Conservation (phyloP, 257 asterid genomes). For the Knoxia roxburghii region DNA sequence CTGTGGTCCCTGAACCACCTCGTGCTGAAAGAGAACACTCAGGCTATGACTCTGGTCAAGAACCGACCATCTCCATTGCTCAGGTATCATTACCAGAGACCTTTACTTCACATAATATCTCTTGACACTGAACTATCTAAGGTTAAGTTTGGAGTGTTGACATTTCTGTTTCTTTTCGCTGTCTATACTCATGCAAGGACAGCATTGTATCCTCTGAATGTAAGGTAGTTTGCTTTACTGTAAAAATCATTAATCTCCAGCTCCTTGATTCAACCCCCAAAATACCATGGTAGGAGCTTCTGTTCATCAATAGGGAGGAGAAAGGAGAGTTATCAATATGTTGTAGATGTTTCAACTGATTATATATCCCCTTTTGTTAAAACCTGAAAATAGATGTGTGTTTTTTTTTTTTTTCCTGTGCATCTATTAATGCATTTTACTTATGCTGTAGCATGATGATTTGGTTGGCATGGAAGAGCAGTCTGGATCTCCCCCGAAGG, state of each 20-base stretch:
- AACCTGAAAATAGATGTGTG: neutral
- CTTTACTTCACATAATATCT: neutral
- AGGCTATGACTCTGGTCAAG: constrained; percentile 26
- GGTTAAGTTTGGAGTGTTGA: neutral
- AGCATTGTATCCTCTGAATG: neutral
- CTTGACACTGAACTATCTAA: neutral
- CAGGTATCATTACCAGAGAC: constrained; percentile 15
- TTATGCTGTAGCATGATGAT: constrained; percentile 34
- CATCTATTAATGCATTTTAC: constrained; percentile 1
- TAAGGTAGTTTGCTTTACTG: neutral
- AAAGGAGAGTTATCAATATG: neutral
- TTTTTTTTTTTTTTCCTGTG: constrained; percentile 1
- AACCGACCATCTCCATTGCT: constrained; percentile 15
- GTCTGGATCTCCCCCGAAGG: too few relatives aligned
- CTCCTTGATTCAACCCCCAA: neutral
- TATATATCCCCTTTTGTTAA: neutral
- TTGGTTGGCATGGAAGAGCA: constrained; percentile 27
- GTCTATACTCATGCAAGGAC: neutral
- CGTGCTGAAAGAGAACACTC: constrained; percentile 38
- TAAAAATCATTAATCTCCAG: neutral
- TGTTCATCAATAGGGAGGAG: neutral
- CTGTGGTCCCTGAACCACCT: constrained; percentile 66
- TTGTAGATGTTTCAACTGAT: neutral
- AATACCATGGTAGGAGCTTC: neutral
- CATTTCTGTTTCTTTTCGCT: neutral